These are phyloP conservation scores for Babesia gibsoni DNA, from an alignment of 169 alveolate species.

Conservation along the genomic window DNA sequence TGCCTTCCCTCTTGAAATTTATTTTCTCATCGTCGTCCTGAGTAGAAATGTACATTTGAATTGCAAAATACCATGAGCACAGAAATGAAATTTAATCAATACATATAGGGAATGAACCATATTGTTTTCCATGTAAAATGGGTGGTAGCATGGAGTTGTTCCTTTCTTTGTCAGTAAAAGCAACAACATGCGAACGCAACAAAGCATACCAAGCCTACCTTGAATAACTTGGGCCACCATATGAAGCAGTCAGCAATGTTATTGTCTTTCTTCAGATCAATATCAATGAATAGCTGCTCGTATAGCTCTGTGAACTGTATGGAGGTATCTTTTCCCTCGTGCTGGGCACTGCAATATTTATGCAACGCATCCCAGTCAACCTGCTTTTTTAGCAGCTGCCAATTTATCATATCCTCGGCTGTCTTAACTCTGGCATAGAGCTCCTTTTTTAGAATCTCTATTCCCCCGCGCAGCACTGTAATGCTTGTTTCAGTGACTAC, in stretches of 20 bases:
- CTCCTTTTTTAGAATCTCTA: constrained; percentile 24
- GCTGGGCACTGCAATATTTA: constrained; percentile 1
- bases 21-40: constrained; percentile 51
- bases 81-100: background rate
- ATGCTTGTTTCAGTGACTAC: constrained; percentile 4
- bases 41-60: background rate
- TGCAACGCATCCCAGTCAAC: constrained; percentile 58
- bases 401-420: constrained; percentile 41
- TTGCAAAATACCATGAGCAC: background rate
- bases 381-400: constrained; percentile 41
- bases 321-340: background rate
- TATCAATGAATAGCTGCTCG: constrained; percentile 24
- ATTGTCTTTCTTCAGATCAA: constrained; percentile 37
- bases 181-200: background rate
- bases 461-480: constrained; percentile 1
- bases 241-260: constrained; percentile 43
- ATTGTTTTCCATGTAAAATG: background rate
- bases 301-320: constrained; percentile 19
- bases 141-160: background rate
- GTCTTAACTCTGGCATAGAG: constrained; percentile 35
- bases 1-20: constrained; percentile 1
- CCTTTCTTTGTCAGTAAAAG: background rate
- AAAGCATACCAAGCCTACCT: constrained; percentile 37
- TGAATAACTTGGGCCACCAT: constrained; percentile 65
- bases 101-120: background rate